Evolutionary conservation across 2,329 filamentous ascomycete genomes (phyloP).

Genomic region (Trichophyton equinum): DNA sequence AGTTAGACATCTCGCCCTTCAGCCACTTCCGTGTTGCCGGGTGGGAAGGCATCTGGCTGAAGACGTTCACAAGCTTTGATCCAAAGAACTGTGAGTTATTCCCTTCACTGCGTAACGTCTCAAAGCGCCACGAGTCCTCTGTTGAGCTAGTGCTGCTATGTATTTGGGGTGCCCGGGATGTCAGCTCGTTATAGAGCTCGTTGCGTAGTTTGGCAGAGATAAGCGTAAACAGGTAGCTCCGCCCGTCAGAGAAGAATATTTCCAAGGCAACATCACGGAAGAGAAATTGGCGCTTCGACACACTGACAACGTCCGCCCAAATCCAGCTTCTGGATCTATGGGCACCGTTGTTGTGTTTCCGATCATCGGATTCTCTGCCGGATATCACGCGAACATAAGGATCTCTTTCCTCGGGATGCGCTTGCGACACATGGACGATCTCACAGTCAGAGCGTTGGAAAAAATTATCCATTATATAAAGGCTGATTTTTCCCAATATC

Average conservation of each 20-base stretch:
- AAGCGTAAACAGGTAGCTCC: conserved; percentile 84
- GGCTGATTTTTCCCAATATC: conserved; percentile 77
- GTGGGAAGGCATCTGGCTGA: conserved; percentile 69
- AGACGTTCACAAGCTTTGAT: conserved; percentile 82
- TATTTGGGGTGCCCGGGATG: conserved; percentile 67
- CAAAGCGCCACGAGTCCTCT: conserved; percentile 84
- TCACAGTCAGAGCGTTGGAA: conserved; percentile 92
- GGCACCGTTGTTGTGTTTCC: conserved; percentile 45
- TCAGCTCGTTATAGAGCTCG: conserved; percentile 64
- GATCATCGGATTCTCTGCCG: conserved; percentile 53
- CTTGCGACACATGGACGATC: conserved; percentile 93
- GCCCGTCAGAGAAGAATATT: conserved; percentile 91
- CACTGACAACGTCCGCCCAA: conserved; percentile 87
- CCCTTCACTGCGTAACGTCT: conserved; percentile 60
- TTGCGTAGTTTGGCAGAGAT: conserved; percentile 63
- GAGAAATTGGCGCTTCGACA: conserved; percentile 88
- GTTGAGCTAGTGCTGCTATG: conserved; percentile 58
- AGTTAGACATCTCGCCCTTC: conserved; percentile 91
- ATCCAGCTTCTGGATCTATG: conserved; percentile 84
- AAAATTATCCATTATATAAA: conserved; percentile 93
- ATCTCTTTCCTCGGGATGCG: conserved; percentile 80
- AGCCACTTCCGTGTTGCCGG: conserved; percentile 83
- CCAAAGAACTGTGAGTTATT: conserved; percentile 58
- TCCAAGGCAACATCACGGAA: conserved; percentile 96
- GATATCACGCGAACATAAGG: conserved; percentile 91